Percentiles rank a stretch among this genome's conserved stretches.
These are phyloP conservation scores for Ichthyophthirius multifiliis DNA, from an alignment of 169 alveolate species.

Conservation along the genomic window DNA sequence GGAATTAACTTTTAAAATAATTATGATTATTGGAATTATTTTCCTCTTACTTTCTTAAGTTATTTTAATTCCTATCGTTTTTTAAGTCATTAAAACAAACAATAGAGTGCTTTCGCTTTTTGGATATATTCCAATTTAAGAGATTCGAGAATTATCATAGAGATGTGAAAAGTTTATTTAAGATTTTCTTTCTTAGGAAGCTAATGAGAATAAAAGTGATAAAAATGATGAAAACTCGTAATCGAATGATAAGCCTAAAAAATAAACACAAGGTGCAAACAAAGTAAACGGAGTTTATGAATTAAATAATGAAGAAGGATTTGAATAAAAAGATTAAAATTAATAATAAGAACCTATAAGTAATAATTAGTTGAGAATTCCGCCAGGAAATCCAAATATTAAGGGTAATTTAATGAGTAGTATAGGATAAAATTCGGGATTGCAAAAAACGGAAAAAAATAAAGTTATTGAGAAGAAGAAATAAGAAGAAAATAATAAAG, in stretches of 20 bases:
- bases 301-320: background rate
- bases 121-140: slow-evolving; percentile 25
- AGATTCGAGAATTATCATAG: slow-evolving; percentile 9
- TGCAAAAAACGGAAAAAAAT: background rate
- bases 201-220: slow-evolving; percentile 7
- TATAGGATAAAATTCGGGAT: no score
- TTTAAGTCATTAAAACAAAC: slow-evolving; percentile 21
- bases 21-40: slow-evolving; percentile 33
- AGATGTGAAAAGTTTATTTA: slow-evolving; percentile 28
- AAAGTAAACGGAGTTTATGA: background rate
- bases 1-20: background rate
- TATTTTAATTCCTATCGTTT: slow-evolving; percentile 25
- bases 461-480: background rate
- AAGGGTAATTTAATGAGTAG: background rate
- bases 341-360: background rate
- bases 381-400: background rate
- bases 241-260: background rate
- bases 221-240: background rate
- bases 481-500: background rate
- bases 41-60: slow-evolving; percentile 17
- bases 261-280: background rate
- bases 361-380: background rate
- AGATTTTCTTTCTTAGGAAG: slow-evolving; percentile 10
- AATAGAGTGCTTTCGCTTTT: slow-evolving; percentile 37
- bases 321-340: background rate